These are phyloP conservation scores for Dioscorea cayenensis DNA, from an alignment of 116 monocot genomes.

Conservation along the genomic window DNA sequence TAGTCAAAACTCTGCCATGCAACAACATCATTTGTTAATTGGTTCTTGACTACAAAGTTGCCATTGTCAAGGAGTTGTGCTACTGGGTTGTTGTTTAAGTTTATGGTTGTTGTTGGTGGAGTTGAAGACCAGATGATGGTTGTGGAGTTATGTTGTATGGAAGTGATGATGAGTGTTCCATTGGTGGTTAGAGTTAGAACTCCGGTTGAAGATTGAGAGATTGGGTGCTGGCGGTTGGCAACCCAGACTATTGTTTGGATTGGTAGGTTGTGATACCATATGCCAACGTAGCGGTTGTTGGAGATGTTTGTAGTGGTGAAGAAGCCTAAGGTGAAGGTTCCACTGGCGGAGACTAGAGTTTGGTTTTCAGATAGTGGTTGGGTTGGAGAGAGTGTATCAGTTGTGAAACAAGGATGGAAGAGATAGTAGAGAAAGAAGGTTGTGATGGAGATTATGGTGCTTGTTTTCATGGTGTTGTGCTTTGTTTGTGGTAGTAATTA, in stretches of 20 bases:
- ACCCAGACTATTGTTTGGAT: slow-evolving; percentile 13
- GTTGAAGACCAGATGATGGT: background rate
- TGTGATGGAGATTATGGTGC: too few species aligned
- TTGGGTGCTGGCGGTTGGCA: slow-evolving; percentile 6
- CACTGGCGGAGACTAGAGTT: background rate
- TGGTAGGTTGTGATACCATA: slow-evolving; percentile 15
- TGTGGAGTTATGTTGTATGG: background rate
- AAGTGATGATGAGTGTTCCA: background rate
- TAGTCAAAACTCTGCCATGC: slow-evolving; percentile 51
- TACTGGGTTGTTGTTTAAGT: background rate
- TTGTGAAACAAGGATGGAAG: too few species aligned
- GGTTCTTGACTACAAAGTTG: slow-evolving; percentile 15
- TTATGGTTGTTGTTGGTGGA: background rate
- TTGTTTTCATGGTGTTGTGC: too few species aligned
- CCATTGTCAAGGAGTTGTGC: slow-evolving; percentile 17
- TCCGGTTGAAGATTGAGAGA: background rate
- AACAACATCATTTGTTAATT: background rate
- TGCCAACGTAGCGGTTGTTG: slow-evolving; percentile 12
- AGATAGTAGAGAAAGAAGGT: too few species aligned
- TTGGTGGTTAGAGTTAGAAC: background rate
- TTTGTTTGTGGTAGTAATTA: too few species aligned
- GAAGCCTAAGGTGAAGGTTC: slow-evolving; percentile 5
- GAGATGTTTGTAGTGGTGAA: background rate
- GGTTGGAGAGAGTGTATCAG: background rate
- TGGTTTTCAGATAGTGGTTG: background rate